Conservation (phyloP, 2,329 filamentous ascomycete species). For the Colletotrichum brevisporum region DNA sequence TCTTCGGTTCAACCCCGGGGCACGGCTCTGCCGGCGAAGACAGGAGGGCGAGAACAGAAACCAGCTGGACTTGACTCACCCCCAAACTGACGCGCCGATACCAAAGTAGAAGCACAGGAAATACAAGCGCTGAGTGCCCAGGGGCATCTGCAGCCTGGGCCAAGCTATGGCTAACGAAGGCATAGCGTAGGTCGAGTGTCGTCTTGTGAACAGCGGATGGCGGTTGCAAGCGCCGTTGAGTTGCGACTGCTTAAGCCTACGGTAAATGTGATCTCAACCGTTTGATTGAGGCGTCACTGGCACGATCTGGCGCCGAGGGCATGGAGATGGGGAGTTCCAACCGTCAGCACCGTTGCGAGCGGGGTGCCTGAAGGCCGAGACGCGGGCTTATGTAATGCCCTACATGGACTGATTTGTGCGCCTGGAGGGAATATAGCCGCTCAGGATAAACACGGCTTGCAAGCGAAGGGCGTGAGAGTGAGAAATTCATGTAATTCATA, state of each 20-base stretch:
- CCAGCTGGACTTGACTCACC: constrained; percentile 51
- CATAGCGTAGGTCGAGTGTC: too few relatives aligned
- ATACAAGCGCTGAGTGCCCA: constrained; percentile 58
- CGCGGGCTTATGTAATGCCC: constrained; percentile 1
- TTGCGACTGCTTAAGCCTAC: too few relatives aligned
- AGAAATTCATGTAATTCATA: too few relatives aligned
- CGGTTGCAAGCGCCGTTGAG: too few relatives aligned
- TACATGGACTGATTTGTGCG: neutral
- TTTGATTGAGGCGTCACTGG: neutral
- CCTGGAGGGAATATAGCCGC: neutral
- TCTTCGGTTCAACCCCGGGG: too few relatives aligned
- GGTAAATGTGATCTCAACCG: neutral
- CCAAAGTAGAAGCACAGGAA: constrained; percentile 66
- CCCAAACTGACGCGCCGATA: constrained; percentile 70
- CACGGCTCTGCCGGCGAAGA: too few relatives aligned
- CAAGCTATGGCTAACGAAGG: constrained; percentile 45
- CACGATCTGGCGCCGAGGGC: neutral
- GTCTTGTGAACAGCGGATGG: neutral
- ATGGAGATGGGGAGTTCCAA: neutral
- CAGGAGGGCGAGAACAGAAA: too few relatives aligned
- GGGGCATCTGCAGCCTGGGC: neutral
- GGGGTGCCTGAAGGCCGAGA: neutral
- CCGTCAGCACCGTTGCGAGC: neutral
- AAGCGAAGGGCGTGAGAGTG: too few relatives aligned
- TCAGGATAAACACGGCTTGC: too few relatives aligned